Conservation (phyloP, 371 early-diverging fungal genomes). For the Rhizopus arrhizus region DNA sequence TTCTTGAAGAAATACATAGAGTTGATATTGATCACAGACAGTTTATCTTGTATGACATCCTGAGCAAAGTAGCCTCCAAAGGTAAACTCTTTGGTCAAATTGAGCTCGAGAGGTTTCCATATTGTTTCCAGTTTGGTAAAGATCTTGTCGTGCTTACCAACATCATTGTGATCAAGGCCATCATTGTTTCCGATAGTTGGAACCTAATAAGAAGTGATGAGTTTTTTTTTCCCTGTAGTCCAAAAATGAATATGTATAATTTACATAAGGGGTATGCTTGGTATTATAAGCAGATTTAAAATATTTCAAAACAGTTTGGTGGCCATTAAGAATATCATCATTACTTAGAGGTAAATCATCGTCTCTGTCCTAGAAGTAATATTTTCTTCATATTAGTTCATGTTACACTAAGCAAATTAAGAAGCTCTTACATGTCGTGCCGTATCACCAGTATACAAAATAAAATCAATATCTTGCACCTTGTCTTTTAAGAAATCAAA, state of each 20-base stretch:
- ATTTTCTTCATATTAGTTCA: neutral
- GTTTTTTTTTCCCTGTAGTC: neutral
- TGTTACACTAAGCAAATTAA: slow-evolving; percentile 11
- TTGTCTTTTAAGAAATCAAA: slow-evolving; percentile 42
- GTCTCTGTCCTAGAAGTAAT: slow-evolving; percentile 40
- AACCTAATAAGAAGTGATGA: slow-evolving; percentile 20
- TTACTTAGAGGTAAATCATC: slow-evolving; percentile 22
- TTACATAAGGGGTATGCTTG: slow-evolving; percentile 32
- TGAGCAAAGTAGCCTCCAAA: slow-evolving; percentile 34
- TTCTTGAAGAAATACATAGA: slow-evolving; percentile 35
- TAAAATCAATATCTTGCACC: slow-evolving; percentile 43
- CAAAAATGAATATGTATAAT: neutral
- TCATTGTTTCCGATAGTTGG: slow-evolving; percentile 58
- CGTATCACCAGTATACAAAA: slow-evolving; percentile 56
- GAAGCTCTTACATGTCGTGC: slow-evolving; percentile 44
- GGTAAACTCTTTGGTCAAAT: slow-evolving; percentile 25
- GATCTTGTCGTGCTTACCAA: slow-evolving; percentile 26
- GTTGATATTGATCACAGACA: slow-evolving; percentile 29
- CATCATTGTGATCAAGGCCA: slow-evolving; percentile 32
- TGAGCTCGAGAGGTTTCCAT: slow-evolving; percentile 34
- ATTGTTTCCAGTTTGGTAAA: slow-evolving; percentile 27
- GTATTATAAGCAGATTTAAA: slow-evolving; percentile 35
- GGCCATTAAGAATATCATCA: slow-evolving; percentile 34
- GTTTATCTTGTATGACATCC: slow-evolving; percentile 21
- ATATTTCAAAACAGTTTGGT: slow-evolving; percentile 32